Conservation (phyloP, 2,329 filamentous ascomycete species). For the Penicillium sp. region DNA sequence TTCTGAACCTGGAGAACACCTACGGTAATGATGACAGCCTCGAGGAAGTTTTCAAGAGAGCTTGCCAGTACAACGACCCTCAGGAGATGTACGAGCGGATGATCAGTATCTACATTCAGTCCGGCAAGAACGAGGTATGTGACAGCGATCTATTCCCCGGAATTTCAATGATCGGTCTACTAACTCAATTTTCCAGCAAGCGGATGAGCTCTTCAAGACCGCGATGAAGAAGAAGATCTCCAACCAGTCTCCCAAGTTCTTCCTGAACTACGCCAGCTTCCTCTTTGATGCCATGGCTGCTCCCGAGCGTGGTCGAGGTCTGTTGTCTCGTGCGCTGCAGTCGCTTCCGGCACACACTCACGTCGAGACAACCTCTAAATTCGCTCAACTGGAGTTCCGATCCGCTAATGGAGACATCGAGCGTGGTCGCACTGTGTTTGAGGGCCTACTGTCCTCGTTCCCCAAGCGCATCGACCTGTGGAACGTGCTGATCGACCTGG, state of each 20-base stretch:
- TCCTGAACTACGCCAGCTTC: constrained; percentile 95
- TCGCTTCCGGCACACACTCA: constrained; percentile 72
- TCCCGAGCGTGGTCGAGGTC: constrained; percentile 72
- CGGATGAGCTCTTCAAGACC: constrained; percentile 81
- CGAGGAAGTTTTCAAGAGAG: constrained; percentile 85
- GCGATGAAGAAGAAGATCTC: constrained; percentile 92
- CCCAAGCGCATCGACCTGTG: constrained; percentile 90
- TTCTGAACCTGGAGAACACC: constrained; percentile 90
- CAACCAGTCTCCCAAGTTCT: constrained; percentile 71
- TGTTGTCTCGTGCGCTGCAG: constrained; percentile 83
- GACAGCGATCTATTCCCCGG: neutral
- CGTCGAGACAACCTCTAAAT: constrained; percentile 78
- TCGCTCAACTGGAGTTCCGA: constrained; percentile 89
- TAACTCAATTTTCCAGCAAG: constrained; percentile 64
- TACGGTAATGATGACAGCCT: constrained; percentile 83
- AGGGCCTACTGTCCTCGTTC: constrained; percentile 79
- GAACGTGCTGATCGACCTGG: constrained; percentile 88
- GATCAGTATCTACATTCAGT: constrained; percentile 93
- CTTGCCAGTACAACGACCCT: constrained; percentile 90
- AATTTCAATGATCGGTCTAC: constrained; percentile 1
- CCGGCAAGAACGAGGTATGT: constrained; percentile 78
- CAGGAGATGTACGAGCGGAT: constrained; percentile 87
- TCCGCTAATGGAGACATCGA: constrained; percentile 81
- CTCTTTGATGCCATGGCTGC: constrained; percentile 73
- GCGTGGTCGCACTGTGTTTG: constrained; percentile 91